Percentiles rank a stretch among this genome's conserved stretches.
Evolutionary conservation across 768 basidiomycete species (phyloP).

Genomic region (Phylloporus sp.): DNA sequence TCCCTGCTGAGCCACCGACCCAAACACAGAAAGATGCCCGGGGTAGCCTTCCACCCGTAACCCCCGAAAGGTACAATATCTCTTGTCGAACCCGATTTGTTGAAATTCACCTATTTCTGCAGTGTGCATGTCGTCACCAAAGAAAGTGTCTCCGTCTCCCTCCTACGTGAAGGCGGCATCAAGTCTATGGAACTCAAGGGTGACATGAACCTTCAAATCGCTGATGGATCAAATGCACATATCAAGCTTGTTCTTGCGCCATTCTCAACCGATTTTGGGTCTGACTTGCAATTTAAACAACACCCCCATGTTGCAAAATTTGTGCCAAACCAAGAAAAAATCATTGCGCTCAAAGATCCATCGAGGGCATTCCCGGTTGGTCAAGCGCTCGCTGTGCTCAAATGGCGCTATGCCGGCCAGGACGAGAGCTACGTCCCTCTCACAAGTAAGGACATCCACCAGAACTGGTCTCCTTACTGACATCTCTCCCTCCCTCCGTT

Average conservation of each 20-base stretch:
- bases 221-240: constrained; percentile 69
- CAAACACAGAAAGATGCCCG: constrained; percentile 44
- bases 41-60: constrained; percentile 71
- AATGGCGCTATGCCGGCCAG: constrained; percentile 88
- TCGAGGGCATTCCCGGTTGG: constrained; percentile 82
- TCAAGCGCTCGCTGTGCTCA: constrained; percentile 81
- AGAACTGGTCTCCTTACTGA: not conserved
- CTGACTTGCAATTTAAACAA: constrained; percentile 89
- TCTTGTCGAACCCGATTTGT: not conserved
- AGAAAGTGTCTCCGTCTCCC: constrained; percentile 74
- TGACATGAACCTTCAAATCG: constrained; percentile 87
- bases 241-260: constrained; percentile 64
- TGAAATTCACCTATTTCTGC: not conserved
- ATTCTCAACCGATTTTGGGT: constrained; percentile 54
- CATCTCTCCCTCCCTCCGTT: not conserved
- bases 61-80: constrained; percentile 61
- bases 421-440: constrained; percentile 92
- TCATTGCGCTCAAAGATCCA: constrained; percentile 81
- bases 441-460: constrained; percentile 59
- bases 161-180: constrained; percentile 89
- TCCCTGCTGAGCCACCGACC: constrained; percentile 43
- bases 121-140: constrained; percentile 87
- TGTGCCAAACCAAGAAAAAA: constrained; percentile 56
- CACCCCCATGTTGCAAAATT: constrained; percentile 95
- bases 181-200: constrained; percentile 90